Evolutionary conservation across 495 filamentous ascomycete genomes (phyloP), one percentile per base, ranked within the genome.

Genomic region (Penicillium manginii): DNA sequence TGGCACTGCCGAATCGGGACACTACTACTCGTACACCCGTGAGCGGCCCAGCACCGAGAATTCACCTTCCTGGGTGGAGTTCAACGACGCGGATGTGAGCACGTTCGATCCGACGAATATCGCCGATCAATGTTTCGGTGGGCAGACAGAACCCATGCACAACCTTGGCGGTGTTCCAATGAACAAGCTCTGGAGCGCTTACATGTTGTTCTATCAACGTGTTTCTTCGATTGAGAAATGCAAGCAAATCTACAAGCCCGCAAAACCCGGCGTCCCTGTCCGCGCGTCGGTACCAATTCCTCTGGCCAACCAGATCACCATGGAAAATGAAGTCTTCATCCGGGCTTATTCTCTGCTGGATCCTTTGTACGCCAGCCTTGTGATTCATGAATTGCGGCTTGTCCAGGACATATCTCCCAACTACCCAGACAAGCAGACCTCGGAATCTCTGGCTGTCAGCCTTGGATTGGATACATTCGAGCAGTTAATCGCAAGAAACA

Each of bases 141-240:
- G 94, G 5, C 64, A 73, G 15, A 85, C 83, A 56, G 83, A 84
- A 48, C 62, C 75, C 57, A 37, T 73, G 58, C 74, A 82, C 62
- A 50, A 65, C 17, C 70, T 73, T 52, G 72, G 72, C 26, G 66
- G 73, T 65, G 59, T 83, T 64, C 75, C 72, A 0, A 75, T 74
- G 52, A 83, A 85, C 52, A 96, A 94, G 68, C 79, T 80, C 8
- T 93, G 87, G 77, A 96, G 89, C 72, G 94, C 93, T 17, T 99
- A 99, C 66, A 97, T 98, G 91, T 81, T 99, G 39, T 97, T 99
- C 74, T 99, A 98, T 67, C 89, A 97, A 68, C 84, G 94, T 55
- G 86, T 88, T 4, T 86, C 88, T 2, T 84, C 83, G 12, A 78
- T 91, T 55, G 79, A 83, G 4, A 58, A 66, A 7, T 65, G 68